phyloP scores from a whole-genome alignment of 768 basidiomycete species.

The Holtermanniella nyarrowii region DNA sequence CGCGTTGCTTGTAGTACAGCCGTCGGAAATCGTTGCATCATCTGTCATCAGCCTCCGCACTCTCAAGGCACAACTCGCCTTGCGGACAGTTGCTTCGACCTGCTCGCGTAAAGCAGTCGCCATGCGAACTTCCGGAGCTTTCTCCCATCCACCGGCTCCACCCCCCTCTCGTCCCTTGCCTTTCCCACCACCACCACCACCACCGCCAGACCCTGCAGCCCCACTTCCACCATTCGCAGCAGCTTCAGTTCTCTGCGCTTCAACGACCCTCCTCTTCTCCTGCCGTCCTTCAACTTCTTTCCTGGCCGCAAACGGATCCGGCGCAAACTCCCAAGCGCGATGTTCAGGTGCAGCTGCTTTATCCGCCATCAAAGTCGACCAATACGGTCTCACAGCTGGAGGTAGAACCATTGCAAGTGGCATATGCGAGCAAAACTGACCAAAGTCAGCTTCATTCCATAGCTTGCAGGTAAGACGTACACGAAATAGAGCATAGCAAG shows the following conservation, averaged over 20 bases:
- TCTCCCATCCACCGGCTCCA: conserved; percentile 34
- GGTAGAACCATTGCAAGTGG: conserved; percentile 54
- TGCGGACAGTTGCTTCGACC: conserved; percentile 71
- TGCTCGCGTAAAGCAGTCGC: conserved; percentile 60
- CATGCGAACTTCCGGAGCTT: conserved; percentile 68
- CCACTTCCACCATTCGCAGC: conserved; percentile 42
- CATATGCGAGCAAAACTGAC: conserved; percentile 31
- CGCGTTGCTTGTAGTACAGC: conserved; percentile 38
- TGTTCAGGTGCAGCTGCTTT: conserved; percentile 60
- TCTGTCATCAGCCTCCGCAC: conserved; percentile 15
- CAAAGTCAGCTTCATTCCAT: not conserved
- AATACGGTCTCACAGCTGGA: conserved; percentile 75
- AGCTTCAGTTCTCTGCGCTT: conserved; percentile 9
- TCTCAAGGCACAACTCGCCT: conserved; percentile 45
- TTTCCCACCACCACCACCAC: conserved; percentile 6
- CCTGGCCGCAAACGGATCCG: conserved; percentile 71
- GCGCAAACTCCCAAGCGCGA: conserved; percentile 74
- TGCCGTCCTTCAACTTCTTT: conserved; percentile 60
- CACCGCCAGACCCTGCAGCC: conserved; percentile 9
- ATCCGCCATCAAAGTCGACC: conserved; percentile 61
- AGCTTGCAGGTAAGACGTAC: conserved; percentile 44
- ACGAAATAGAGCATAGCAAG: conserved; percentile 74
- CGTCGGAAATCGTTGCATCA: conserved; percentile 40
- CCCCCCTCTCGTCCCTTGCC: conserved; percentile 9
- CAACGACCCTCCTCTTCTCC: conserved; percentile 47